A percentile compares a stretch with the other conserved stretches of the same genome.
Evolutionary conservation across 306 rosid species (phyloP).

Genomic region (Spatholobus suberectus): DNA sequence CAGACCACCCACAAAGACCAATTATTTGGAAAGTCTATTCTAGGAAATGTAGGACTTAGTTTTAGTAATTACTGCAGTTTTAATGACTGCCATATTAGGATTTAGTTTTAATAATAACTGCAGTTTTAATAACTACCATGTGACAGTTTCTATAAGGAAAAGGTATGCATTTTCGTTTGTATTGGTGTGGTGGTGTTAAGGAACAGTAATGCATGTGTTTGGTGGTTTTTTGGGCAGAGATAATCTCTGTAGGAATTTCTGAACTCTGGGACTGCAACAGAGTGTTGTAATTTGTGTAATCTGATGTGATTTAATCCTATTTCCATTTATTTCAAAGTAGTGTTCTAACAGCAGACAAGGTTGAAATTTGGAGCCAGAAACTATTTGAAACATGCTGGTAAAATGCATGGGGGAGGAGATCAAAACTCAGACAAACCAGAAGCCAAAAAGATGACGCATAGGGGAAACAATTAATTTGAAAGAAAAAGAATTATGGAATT

Average conservation of each 20-base stretch:
- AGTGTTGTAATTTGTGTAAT: not conserved
- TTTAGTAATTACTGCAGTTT: not conserved
- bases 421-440: not conserved
- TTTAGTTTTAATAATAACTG: too few species aligned
- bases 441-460: not conserved
- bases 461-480: not conserved
- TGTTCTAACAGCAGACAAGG: not conserved
- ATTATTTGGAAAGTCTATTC: too few species aligned
- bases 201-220: not conserved
- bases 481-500: not conserved
- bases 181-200: not conserved
- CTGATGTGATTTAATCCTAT: not conserved
- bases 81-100: not conserved
- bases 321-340: not conserved
- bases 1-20: too few species aligned
- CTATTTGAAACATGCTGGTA: not conserved
- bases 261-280: not conserved
- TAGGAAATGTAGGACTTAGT: too few species aligned
- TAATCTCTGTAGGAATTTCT: not conserved
- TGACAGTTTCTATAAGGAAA: not conserved
- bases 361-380: not conserved
- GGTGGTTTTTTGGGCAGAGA: too few species aligned
- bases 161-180: too few species aligned
- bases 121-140: not conserved
- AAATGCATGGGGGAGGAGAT: not conserved